Percentiles rank a stretch among this genome's conserved stretches.
Conservation (phyloP, 2,329 filamentous ascomycete genomes). For the Metarhizium anisopliae region DNA sequence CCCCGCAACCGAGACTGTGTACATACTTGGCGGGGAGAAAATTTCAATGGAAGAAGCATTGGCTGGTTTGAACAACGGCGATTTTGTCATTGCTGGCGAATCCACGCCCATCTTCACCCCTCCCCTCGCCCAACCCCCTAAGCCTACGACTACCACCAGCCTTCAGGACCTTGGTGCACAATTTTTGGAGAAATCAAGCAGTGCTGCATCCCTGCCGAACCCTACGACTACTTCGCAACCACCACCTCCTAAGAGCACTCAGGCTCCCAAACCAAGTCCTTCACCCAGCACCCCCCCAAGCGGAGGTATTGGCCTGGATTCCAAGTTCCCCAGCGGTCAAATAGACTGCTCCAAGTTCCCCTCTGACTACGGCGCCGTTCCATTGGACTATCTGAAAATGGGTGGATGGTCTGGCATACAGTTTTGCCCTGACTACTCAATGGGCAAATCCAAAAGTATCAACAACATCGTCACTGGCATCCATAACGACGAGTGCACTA, state of each 20-base stretch:
- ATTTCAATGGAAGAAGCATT: conserved; percentile 58
- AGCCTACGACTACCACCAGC: conserved; percentile 12
- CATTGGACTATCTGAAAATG: conserved; percentile 58
- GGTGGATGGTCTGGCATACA: conserved; percentile 78
- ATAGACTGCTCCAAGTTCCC: conserved; percentile 68
- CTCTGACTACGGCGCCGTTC: conserved; percentile 67
- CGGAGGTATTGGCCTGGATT: conserved; percentile 45
- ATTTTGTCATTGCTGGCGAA: conserved; percentile 58
- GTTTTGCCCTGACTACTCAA: conserved; percentile 42
- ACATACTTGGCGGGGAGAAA: conserved; percentile 57
- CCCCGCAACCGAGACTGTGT: conserved; percentile 58
- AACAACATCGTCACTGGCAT: conserved; percentile 55
- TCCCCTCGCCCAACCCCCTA: conserved; percentile 21
- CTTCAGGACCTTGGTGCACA: conserved; percentile 1
- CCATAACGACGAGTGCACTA: conserved; percentile 50
- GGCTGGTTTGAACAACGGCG: conserved; percentile 61
- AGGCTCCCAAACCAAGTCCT: conserved; percentile 11
- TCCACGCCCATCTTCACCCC: conserved; percentile 38
- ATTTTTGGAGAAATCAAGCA: conserved; percentile 5
- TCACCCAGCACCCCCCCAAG: conserved; percentile 11
- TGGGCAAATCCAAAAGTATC: conserved; percentile 19
- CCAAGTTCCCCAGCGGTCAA: conserved; percentile 66
- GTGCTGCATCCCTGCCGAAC: conserved; percentile 3
- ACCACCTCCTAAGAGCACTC: conserved; percentile 10
- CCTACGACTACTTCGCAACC: conserved; percentile 5